Conservation (phyloP, 768 basidiomycete genomes). For the Lentinula boryana region DNA sequence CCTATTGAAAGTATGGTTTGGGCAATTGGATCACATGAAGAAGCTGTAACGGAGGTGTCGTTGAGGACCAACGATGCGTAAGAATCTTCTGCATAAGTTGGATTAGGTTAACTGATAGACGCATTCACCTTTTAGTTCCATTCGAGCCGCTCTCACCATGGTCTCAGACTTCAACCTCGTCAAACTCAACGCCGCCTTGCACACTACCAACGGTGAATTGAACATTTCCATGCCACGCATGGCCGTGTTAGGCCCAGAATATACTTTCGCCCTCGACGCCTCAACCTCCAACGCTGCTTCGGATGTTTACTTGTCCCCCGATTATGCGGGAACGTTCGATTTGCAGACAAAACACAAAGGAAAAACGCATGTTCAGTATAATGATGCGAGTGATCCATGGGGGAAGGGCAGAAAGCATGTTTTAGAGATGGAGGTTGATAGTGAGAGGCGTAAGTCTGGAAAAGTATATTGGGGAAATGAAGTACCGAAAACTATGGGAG, state of each 20-base stretch:
- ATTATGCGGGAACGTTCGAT: neutral
- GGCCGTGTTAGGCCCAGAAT: neutral
- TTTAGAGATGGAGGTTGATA: neutral
- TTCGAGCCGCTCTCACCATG: neutral
- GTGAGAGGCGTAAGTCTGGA: neutral
- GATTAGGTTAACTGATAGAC: neutral
- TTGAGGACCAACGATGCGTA: neutral
- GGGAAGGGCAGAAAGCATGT: neutral
- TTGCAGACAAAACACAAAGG: conserved; percentile 10
- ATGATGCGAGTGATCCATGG: neutral
- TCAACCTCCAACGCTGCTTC: conserved; percentile 2
- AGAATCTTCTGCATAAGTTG: neutral
- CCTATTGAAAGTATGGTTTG: neutral
- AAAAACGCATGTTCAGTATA: neutral
- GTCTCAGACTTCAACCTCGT: neutral
- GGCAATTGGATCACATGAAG: neutral
- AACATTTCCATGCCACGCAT: neutral
- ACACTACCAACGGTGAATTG: conserved; percentile 2
- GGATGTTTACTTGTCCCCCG: neutral
- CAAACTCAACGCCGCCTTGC: neutral
- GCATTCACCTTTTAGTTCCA: neutral
- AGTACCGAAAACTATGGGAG: neutral
- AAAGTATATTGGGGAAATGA: neutral
- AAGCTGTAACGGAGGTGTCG: neutral
- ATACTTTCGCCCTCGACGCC: neutral